Evolutionary conservation across 1,284 basidiomycete species (phyloP).

Genomic region (Meira miltonrushii): DNA sequence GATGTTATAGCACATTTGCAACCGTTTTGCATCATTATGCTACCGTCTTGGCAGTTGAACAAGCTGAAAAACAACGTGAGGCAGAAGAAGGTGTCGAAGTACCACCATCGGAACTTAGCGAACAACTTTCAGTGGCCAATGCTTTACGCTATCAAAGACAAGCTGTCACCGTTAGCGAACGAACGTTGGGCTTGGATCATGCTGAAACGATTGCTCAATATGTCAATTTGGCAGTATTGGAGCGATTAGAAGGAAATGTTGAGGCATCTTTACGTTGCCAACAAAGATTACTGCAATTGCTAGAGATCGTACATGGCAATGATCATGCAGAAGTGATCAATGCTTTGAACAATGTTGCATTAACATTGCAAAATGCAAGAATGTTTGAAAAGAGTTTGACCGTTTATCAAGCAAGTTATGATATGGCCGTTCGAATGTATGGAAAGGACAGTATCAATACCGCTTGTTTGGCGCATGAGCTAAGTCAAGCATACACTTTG

Average conservation of each 20-base stretch:
- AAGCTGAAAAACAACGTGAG: conserved; percentile 27
- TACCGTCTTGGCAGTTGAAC: conserved; percentile 25
- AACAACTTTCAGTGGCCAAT: conserved; percentile 53
- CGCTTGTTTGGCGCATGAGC: conserved; percentile 47
- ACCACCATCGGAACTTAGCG: conserved; percentile 34
- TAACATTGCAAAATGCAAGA: conserved; percentile 41
- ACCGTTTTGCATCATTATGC: conserved; percentile 54
- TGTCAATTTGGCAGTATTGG: conserved; percentile 60
- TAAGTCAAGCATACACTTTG: conserved; percentile 47
- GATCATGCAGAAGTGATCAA: conserved; percentile 57
- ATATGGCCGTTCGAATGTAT: conserved; percentile 36
- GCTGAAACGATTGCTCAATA: conserved; percentile 59
- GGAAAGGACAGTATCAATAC: conserved; percentile 48
- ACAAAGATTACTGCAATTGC: conserved; percentile 58
- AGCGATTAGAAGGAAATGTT: conserved; percentile 55
- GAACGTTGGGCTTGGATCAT: conserved; percentile 59
- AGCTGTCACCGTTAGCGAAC: conserved; percentile 59
- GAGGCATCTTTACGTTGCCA: conserved; percentile 56
- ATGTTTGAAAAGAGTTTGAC: conserved; percentile 35
- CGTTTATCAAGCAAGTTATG: conserved; percentile 40
- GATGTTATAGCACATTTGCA: conserved; percentile 58
- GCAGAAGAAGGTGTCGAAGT: conserved; percentile 23
- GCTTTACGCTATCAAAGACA: conserved; percentile 59
- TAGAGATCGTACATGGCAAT: conserved; percentile 58
- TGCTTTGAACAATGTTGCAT: conserved; percentile 54